Base-by-base conservation (phyloP, 768 basidiomycete genomes). In the Rhodotorula taiwanensis region DNA sequence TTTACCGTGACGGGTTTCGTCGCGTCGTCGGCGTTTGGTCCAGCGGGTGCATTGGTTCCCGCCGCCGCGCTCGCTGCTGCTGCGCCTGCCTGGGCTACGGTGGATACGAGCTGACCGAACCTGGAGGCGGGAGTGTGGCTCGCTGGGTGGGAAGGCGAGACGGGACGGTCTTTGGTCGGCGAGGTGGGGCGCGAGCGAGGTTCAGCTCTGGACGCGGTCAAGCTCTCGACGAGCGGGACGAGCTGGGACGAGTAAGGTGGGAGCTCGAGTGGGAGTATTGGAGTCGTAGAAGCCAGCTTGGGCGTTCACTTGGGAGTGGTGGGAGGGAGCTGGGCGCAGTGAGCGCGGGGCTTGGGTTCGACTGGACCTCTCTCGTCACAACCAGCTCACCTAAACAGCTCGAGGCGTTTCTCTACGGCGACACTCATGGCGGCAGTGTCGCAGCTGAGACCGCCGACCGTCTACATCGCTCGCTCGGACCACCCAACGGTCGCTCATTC, bases 201-300 rank as follows among this genome's bases (percentile, higher is more conserved):
- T n/a, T n/a, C n/a, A n/a, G n/a, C n/a, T n/a, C n/a, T n/a, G n/a
- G n/a, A n/a, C n/a, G n/a, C n/a, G n/a, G n/a, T n/a, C 61, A 80
- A 75, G 42, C 68, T 75, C 16, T 77, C 76, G 63, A 83, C 77
- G 33, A 83, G 78, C 13, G 76, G 75, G 63, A 80, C 82, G 25
- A 84, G 71, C 36, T 39, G 36, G 10, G 36, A 16, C 60, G 82
- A 79, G 74, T 84, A 87, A 15, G 84, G 86, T 14, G 85, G 83
- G 8, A 85, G 79, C 48, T 83, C 80, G 39, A 81, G 71, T 11
- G 80, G 80, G 44, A 74, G 75, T 16, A 74, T 76, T 10, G 77
- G 77, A 31, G 78, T 59, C 15, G 51, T 49, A 16, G 21, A 20
- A 41, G 52, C 52, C 63, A 64, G 13, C 44, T 20, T 55, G 39